A percentile compares a stretch with the other conserved stretches of the same genome.
phyloP scores from a whole-genome alignment of 331 rosid species.

The Quercus tomentella region DNA sequence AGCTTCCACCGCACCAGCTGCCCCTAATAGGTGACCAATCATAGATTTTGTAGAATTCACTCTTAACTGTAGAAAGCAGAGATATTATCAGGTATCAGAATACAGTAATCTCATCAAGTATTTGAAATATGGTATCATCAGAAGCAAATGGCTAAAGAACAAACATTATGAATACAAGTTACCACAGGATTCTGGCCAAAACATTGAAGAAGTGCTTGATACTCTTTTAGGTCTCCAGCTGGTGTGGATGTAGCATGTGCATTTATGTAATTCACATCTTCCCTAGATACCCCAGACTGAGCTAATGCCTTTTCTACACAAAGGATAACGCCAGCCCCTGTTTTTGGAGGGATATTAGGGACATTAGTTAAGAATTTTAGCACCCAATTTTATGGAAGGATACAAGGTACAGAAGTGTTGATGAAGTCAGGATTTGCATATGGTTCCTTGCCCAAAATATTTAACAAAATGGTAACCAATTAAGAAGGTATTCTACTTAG shows the following conservation, averaged over 20 bases:
- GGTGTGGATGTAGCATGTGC: conserved; percentile 99
- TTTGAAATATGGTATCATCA: neutral
- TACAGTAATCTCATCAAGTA: neutral
- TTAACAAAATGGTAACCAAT: neutral
- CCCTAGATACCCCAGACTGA: conserved; percentile 76
- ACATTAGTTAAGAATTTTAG: conserved; percentile 4
- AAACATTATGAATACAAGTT: conserved; percentile 8
- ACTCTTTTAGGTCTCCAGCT: conserved; percentile 94
- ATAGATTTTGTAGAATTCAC: conserved; percentile 94
- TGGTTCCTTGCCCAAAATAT: neutral
- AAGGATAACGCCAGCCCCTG: conserved; percentile 84
- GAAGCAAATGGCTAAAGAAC: neutral
- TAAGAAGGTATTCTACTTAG: neutral
- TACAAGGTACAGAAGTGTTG: neutral
- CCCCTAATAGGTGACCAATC: conserved; percentile 98
- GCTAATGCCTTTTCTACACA: conserved; percentile 90
- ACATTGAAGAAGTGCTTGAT: conserved; percentile 78
- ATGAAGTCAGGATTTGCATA: neutral
- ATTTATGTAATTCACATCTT: conserved; percentile 90
- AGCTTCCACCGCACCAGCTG: conserved; percentile 97
- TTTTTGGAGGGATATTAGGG: conserved; percentile 12
- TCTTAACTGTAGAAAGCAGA: conserved; percentile 49
- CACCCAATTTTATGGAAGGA: neutral
- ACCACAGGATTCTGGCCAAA: conserved; percentile 87
- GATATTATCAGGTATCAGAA: conserved; percentile 15